A percentile compares a stretch with the other conserved stretches of the same genome.
Evolutionary conservation across 2,329 filamentous ascomycete species (phyloP).

Genomic region (Ascochyta pisi): DNA sequence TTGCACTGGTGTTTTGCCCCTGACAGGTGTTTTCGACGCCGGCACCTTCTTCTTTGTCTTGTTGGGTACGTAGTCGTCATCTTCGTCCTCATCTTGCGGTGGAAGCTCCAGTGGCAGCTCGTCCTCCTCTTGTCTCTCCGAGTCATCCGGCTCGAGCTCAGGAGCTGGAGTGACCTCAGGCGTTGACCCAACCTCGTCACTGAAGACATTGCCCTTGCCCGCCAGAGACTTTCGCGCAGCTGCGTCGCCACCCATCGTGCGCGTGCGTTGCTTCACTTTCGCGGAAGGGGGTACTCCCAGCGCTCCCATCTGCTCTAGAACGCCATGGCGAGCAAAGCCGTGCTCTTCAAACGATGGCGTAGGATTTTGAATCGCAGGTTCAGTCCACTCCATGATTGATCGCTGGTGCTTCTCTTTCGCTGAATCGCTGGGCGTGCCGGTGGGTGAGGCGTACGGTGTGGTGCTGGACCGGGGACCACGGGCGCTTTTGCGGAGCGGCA

Average conservation of each 20-base stretch:
- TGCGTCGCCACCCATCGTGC: constrained; percentile 49
- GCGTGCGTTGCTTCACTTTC: constrained; percentile 64
- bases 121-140: constrained; percentile 49
- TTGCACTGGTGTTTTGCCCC: constrained; percentile 43
- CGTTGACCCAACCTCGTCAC: constrained; percentile 54
- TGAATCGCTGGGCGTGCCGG: constrained; percentile 38
- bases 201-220: constrained; percentile 50
- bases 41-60: constrained; percentile 44
- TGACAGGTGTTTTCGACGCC: constrained; percentile 42
- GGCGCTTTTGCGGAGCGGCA: constrained; percentile 49
- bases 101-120: constrained; percentile 38
- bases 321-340: constrained; percentile 75
- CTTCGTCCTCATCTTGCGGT: constrained; percentile 53
- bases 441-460: constrained; percentile 45
- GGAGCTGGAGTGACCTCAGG: constrained; percentile 54
- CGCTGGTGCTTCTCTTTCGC: constrained; percentile 47
- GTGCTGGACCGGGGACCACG: constrained; percentile 43
- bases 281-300: constrained; percentile 74
- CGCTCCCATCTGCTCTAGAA: constrained; percentile 83
- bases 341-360: constrained; percentile 78
- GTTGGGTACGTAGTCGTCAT: constrained; percentile 55
- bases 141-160: constrained; percentile 49
- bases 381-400: constrained; percentile 59
- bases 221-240: constrained; percentile 50
- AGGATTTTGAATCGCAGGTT: constrained; percentile 62